Base-by-base conservation (phyloP, 306 rosid genomes). In the Fagus sylvatica region DNA sequence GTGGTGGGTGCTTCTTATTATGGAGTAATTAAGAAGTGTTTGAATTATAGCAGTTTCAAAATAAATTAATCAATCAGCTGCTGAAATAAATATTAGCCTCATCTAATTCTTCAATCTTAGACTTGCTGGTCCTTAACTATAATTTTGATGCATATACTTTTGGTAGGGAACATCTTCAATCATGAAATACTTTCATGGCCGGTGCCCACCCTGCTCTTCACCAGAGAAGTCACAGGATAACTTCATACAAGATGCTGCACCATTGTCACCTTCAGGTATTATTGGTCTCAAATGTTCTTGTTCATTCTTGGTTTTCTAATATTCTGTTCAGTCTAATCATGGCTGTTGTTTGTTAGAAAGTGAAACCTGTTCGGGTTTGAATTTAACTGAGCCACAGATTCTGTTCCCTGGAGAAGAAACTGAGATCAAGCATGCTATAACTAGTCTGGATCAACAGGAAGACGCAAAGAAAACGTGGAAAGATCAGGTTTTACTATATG, bases 91-190 rank as follows among this genome's bases (percentile, higher is more conserved):
- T 40, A 40, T 17, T 46, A 70, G 74, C 59, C 70, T 56, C 53
- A 36, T 32, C 72, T 41, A 72, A 71, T 46, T 55, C n/a, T n/a
- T 43, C 62, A 75, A 75, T 62, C 64, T 78, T 36, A 42, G 69
- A 72, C 39, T 75, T 68, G 9, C 73, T 16, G 40, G 46, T n/a
- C 34, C 48, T 33, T 40, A n/a, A 65, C 71, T n/a, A 16, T 37
- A 17, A 36, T 79, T 74, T 73, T 76, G 69, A 80, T 81, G 66
- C 67, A 7, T 53, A 32, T 22, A 5, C 9, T 54, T 84, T 19
- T 67, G 53, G 74, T 78, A 95, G 98, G 97, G 97, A 74, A 92
- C 91, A 36, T 85, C 84, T 83, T 87, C 97, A 49, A 95, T 95
- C 83, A 86, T 53, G 79, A 90, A 92, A 81, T 95, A 92, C 89